Base-by-base conservation (phyloP, 1,139 yeast species). In the Yamadazyma friedrichii region DNA sequence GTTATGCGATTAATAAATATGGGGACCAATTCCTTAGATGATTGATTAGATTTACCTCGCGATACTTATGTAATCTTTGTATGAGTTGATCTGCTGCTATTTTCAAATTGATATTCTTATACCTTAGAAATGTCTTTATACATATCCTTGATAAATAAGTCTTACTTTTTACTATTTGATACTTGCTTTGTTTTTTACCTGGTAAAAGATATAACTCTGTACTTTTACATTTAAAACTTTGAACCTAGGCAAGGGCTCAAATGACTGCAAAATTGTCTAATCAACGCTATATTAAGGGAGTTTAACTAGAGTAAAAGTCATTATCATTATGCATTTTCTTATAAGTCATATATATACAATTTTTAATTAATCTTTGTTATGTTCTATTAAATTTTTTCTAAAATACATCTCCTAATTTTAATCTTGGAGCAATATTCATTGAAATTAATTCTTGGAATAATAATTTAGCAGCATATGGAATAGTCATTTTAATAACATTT, bases 351-450 rank as follows among this genome's bases (percentile, higher is more conserved):
- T 22, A 32, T 32, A 12, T 24, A 32, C 27, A 32, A 22, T 11
- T 17, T 20, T 22, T 13, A 6, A 10, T 25, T 25, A 25, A 20
- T 20, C 5, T 20, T 20, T 6, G 24, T 20, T 8, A 20, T 20
- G 24, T 20, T 5, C 24, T n/a, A n/a, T n/a, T n/a, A n/a, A n/a
- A n/a, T 20, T 25, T 25, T 25, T 28, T 16, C 12, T 55, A 78
- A 53, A 88, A 88, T 9, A 86, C 94, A 63, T 91, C 96, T 29
- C 91, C 94, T 51, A 93, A 68, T 63, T 84, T 85, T 62, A 94
- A 73, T 56, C 98, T 78, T 46, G 98, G 98, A 2, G 98, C 98
- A 61, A 93, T 93, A 64, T 93, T 93, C 98, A 93, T 93, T 16
- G 96, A 87, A 59, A 93, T 76, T 54, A 93, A 77, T 62, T 93